Conservation (phyloP, 805 yeast genomes). For the Helenozyma baotianmanensis region DNA sequence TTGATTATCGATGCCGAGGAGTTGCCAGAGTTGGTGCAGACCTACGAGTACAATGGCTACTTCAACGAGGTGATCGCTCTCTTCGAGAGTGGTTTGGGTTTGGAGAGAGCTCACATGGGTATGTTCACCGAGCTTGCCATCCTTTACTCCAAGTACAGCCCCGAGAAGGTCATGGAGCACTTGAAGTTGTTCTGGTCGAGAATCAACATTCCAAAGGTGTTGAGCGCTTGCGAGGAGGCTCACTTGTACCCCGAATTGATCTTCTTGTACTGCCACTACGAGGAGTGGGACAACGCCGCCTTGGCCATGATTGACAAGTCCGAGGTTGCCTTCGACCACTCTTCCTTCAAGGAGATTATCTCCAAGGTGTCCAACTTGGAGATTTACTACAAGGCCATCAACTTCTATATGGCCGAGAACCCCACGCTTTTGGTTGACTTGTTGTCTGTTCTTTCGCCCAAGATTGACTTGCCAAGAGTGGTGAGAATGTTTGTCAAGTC, state of each 20-base stretch:
- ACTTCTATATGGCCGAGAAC: conserved; percentile 87
- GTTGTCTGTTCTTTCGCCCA: conserved; percentile 76
- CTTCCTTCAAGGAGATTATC: conserved; percentile 88
- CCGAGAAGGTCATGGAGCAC: conserved; percentile 91
- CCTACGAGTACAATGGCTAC: conserved; percentile 86
- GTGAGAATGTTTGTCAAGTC: conserved; percentile 92
- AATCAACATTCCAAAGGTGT: conserved; percentile 94
- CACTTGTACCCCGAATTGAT: conserved; percentile 96
- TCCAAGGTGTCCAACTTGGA: conserved; percentile 95
- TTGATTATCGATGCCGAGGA: conserved; percentile 97
- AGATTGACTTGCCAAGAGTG: conserved; percentile 90
- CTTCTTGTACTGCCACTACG: conserved; percentile 95
- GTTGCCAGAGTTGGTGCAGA: conserved; percentile 78
- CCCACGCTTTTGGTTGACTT: conserved; percentile 88
- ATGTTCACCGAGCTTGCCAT: conserved; percentile 97
- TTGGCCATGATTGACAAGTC: conserved; percentile 94
- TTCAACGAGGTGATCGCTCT: conserved; percentile 87
- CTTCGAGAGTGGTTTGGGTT: conserved; percentile 91
- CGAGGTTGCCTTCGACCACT: conserved; percentile 88
- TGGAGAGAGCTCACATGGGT: conserved; percentile 99
- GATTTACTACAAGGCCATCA: conserved; percentile 94
- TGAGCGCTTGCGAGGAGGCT: conserved; percentile 87
- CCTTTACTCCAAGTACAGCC: conserved; percentile 84
- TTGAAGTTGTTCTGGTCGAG: conserved; percentile 97
- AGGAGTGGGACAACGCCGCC: conserved; percentile 99